phyloP scores from a whole-genome alignment of 805 yeast species.

The Metschnikowia rubicola region DNA sequence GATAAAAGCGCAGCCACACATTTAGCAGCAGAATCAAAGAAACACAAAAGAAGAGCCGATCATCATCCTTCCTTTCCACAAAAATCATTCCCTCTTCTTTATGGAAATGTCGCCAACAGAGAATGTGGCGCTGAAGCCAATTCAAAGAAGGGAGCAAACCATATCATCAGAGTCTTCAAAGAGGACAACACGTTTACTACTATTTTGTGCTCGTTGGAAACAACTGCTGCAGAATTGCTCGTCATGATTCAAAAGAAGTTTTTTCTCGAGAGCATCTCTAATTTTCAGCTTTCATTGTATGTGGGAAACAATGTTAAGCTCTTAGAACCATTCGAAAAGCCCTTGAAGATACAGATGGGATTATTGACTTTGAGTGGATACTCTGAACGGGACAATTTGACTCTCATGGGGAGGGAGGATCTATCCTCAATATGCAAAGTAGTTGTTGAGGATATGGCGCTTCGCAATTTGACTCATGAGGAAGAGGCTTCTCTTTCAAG shows the following conservation, averaged over 20 bases:
- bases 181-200: constrained; percentile 85
- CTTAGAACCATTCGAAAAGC: constrained; percentile 67
- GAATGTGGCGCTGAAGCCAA: not conserved
- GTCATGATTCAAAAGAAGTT: constrained; percentile 73
- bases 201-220: constrained; percentile 71
- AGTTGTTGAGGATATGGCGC: constrained; percentile 59
- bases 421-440: constrained; percentile 79
- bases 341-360: constrained; percentile 73
- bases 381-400: constrained; percentile 68
- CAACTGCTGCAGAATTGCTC: constrained; percentile 72
- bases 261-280: constrained; percentile 64
- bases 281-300: constrained; percentile 69
- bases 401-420: constrained; percentile 80
- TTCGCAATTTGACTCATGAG: constrained; percentile 59
- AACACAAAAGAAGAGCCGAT: constrained; percentile 8
- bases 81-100: constrained; percentile 29
- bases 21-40: constrained; percentile 1
- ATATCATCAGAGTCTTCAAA: constrained; percentile 69
- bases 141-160: constrained; percentile 31
- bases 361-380: constrained; percentile 75
- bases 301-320: constrained; percentile 76
- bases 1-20: not conserved
- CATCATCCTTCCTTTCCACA: constrained; percentile 10
- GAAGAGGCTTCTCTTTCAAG: constrained; percentile 64
- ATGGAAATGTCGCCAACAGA: constrained; percentile 21